Evolutionary conservation across 371 early-diverging fungal species (phyloP), one percentile per base, ranked within the genome.

Genomic region (Mucor velutinosus): DNA sequence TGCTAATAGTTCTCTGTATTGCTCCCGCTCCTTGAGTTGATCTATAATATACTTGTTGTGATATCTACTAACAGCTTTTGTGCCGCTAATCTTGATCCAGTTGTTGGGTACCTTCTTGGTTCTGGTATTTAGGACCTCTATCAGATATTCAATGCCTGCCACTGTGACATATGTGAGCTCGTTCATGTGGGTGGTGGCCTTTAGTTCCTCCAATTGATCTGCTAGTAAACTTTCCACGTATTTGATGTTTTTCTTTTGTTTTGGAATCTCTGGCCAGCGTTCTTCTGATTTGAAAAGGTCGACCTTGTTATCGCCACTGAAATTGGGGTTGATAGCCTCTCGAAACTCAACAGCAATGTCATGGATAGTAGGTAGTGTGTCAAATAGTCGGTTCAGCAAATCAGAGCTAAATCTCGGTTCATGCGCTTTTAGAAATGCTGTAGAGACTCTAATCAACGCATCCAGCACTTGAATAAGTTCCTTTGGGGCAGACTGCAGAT

Each of bases 31-130:
- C 53, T 88, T 86, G 11, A 96, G 76, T 27, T 87, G 71, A 25
- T 82, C 80, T 23, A 87, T 74, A 1, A 94, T 73, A 45, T 84
- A 85, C 15, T 90, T 90, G 1, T 95, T 88, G 68, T 94, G 95
- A 73, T 92, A 97, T 35, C 97, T 89, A 2, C 89, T 83, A n/a
- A 88, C 86, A 10, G 85, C 87, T 70, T 94, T 94, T 3, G 94
- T 94, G 68, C 87, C 87, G 55, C 89, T 92, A 30, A 95, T 84
- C 66, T 92, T 90, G 75, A 90, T 72, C 96, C 96, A 95, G 30
- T 84, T 69, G 11, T 66, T 70, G 0, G 96, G 96, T 3, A 92
- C 89, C 15, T 77, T 80, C 25, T 75, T 79, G 67, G 64, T 81
- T 84, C 55, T 85, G 84, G 58, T 15, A 94, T 75, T 64, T 88